These are phyloP conservation scores for Tylopilus sp. DNA, from an alignment of 768 basidiomycete genomes.

Conservation along the genomic window DNA sequence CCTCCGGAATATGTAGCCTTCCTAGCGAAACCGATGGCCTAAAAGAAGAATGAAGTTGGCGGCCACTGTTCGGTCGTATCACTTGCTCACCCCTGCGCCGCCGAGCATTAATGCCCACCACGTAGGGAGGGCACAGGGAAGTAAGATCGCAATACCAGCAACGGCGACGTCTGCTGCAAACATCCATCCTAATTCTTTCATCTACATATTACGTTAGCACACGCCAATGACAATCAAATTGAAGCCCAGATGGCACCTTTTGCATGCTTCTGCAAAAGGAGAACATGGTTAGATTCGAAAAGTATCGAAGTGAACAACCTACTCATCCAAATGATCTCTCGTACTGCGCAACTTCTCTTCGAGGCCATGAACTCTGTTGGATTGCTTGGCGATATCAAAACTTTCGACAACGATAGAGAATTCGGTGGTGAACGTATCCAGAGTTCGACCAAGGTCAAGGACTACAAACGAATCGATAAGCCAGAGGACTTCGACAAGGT, in stretches of 20 bases:
- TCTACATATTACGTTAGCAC: slow-evolving; percentile 7
- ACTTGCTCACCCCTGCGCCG: slow-evolving; percentile 1
- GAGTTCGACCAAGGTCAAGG: slow-evolving; percentile 13
- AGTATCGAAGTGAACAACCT: not conserved
- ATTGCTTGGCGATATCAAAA: slow-evolving; percentile 2
- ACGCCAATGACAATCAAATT: not conserved
- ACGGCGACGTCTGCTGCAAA: slow-evolving; percentile 11
- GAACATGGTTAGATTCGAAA: not conserved
- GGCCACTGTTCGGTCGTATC: not conserved
- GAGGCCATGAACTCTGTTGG: slow-evolving; percentile 4
- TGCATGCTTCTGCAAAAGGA: slow-evolving; percentile 11
- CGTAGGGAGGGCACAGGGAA: slow-evolving; percentile 10
- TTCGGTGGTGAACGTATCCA: slow-evolving; percentile 12
- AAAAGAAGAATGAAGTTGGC: not conserved
- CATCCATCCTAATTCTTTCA: slow-evolving; percentile 19
- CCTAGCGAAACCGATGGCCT: slow-evolving; percentile 5
- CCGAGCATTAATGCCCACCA: slow-evolving; percentile 10
- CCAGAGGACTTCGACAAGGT: not conserved
- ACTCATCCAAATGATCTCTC: slow-evolving; percentile 14
- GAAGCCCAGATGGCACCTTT: slow-evolving; percentile 8
- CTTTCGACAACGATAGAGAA: slow-evolving; percentile 13
- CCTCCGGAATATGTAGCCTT: slow-evolving; percentile 1
- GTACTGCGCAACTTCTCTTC: not conserved
- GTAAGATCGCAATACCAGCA: slow-evolving; percentile 12
- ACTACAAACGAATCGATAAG: slow-evolving; percentile 1